Evolutionary conservation across 164 flowering plant genomes (phyloP), one percentile per base, ranked within the genome.

Genomic region (Tetracentron sinense): DNA sequence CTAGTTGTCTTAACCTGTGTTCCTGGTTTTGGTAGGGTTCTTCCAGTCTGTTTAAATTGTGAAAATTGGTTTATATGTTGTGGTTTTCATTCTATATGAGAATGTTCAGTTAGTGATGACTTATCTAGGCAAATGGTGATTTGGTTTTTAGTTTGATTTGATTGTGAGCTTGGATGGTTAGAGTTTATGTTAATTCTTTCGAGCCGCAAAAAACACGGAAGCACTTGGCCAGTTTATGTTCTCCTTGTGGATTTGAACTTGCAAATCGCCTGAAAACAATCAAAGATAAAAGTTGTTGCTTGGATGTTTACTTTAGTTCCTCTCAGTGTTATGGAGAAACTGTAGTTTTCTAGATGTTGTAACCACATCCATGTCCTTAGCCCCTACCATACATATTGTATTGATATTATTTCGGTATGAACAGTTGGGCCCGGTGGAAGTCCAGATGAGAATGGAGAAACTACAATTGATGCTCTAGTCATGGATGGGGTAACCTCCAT

Each of bases 361-460:
- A 26, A 27, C 33, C 33, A 53, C 17, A 3, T 53, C 15, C 7
- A 17, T 27, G 19, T 53, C 33, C 33, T 21, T 53, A 53, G 25
- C 35, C 23, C 19, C 47, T 54, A n/a, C 23, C 42, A 7, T 17
- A 15, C 15, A 20, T 60, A 55, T 58, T 57, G 10, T 22, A 48
- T 54, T 56, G 29, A 46, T 27, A 27, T 48, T 23, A 10, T 54
- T 65, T 63, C 47, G 53, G 25, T 69, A 44, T 69, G 46, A 42
- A 56, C 79, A 94, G 98, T 94, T 78, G 98, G 98, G 42, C 98
- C 98, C 33, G 98, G 98, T 73, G 98, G 98, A 67, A 94, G 97
- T 79, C 98, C 98, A 33, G 96, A 94, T 80, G 97, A 94, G 79
- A 86, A 90, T 73, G 98, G 97, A 54, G 98, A 94, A 74, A 88